Evolutionary conservation across 2,329 filamentous ascomycete species (phyloP).

Genomic region (Colletotrichum acutatum): DNA sequence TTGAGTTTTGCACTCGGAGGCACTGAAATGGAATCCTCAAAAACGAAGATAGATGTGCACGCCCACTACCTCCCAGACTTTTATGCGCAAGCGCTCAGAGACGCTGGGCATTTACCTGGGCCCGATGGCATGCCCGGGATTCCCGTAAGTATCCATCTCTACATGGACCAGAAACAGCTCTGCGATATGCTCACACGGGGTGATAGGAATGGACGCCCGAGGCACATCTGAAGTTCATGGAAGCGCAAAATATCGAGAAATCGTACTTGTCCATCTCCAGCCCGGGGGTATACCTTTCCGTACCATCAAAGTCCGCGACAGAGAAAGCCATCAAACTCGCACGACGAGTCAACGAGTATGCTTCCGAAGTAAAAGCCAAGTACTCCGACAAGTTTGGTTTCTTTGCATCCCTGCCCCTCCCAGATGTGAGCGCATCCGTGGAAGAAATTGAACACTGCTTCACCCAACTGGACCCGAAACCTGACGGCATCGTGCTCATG

Average conservation of each 20-base stretch:
- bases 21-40: not conserved
- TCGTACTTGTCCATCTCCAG: conserved; percentile 40
- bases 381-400: conserved; percentile 52
- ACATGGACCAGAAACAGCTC: rapidly evolving
- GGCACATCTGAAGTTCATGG: conserved; percentile 39
- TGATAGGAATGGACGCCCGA: conserved; percentile 16
- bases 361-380: conserved; percentile 34
- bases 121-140: conserved; percentile 42
- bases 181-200: not conserved
- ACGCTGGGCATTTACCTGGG: conserved; percentile 39
- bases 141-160: conserved; percentile 32
- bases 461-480: conserved; percentile 49
- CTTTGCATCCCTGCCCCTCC: conserved; percentile 64
- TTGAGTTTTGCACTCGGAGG: not conserved
- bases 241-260: conserved; percentile 36
- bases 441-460: conserved; percentile 57
- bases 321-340: conserved; percentile 46
- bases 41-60: conserved; percentile 40
- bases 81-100: conserved; percentile 37
- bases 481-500: conserved; percentile 62
- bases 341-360: conserved; percentile 38
- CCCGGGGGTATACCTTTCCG: conserved; percentile 40
- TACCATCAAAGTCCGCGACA: conserved; percentile 38
- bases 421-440: conserved; percentile 58
- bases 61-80: conserved; percentile 41